Evolutionary conservation across 164 flowering plant species (phyloP).

Genomic region (Aristolochia fimbriata): DNA sequence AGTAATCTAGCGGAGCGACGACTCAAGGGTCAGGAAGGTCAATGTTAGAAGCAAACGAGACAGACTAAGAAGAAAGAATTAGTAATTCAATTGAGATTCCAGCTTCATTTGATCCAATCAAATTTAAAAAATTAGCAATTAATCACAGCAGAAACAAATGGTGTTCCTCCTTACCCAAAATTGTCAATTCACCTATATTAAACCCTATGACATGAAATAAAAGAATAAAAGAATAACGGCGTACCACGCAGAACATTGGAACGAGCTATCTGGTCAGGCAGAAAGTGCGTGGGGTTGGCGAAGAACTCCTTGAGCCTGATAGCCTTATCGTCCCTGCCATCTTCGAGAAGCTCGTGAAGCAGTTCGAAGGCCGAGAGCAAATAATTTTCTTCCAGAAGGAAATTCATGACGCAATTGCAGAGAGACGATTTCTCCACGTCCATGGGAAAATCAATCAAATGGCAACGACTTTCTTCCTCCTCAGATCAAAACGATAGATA

Average conservation of each 20-base stretch:
- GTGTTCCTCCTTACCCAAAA: too few species aligned
- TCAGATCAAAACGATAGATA: not conserved
- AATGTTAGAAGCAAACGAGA: too few species aligned
- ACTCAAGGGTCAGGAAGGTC: too few species aligned
- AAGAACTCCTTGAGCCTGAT: slow-evolving; percentile 93
- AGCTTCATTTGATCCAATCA: too few species aligned
- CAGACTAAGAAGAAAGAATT: too few species aligned
- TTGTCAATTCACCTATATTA: too few species aligned
- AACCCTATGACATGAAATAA: not conserved
- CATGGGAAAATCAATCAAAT: slow-evolving; percentile 24
- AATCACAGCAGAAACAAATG: too few species aligned
- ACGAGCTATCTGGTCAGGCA: slow-evolving; percentile 97
- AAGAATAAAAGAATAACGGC: not conserved
- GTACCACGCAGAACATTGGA: slow-evolving; percentile 76
- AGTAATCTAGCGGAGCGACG: too few species aligned
- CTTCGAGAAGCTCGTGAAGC: slow-evolving; percentile 94
- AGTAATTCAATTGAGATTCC: too few species aligned
- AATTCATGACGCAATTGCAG: slow-evolving; percentile 97
- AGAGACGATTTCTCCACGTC: slow-evolving; percentile 96
- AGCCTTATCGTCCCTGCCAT: slow-evolving; percentile 84
- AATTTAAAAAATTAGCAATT: too few species aligned
- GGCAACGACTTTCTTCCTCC: not conserved
- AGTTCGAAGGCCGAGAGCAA: slow-evolving; percentile 90
- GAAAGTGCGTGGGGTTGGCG: slow-evolving; percentile 72
- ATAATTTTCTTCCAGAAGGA: slow-evolving; percentile 90